These are phyloP conservation scores for Fraxinus greggii DNA, from an alignment of 305 asterid species.

Conservation along the genomic window DNA sequence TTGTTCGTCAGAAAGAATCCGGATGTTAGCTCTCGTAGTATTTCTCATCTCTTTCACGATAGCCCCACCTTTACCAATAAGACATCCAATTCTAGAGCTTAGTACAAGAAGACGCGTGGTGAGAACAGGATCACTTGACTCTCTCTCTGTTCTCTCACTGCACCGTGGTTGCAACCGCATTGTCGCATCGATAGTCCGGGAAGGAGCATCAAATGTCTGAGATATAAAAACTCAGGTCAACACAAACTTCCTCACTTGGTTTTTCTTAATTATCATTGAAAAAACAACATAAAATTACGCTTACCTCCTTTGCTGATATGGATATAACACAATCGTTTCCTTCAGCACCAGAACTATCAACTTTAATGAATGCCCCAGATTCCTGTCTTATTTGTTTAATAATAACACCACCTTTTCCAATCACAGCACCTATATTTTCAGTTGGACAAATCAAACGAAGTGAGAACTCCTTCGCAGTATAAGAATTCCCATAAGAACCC, in stretches of 20 bases:
- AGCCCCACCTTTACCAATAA: conserved; percentile 90
- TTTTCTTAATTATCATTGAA: neutral
- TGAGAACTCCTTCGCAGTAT: conserved; percentile 54
- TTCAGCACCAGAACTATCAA: conserved; percentile 70
- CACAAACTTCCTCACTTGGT: neutral
- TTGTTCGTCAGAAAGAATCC: conserved; percentile 67
- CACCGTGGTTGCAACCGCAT: conserved; percentile 82
- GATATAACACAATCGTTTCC: conserved; percentile 75
- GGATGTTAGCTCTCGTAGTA: conserved; percentile 71
- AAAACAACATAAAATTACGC: conserved; percentile 1
- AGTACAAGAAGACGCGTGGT: conserved; percentile 76
- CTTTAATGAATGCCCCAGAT: conserved; percentile 73
- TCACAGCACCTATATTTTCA: conserved; percentile 79
- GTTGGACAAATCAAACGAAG: conserved; percentile 70
- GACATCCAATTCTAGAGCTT: conserved; percentile 75
- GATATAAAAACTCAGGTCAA: conserved; percentile 26
- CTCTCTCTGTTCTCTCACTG: conserved; percentile 66
- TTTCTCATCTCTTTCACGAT: conserved; percentile 77
- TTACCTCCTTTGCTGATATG: conserved; percentile 78
- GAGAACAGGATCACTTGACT: conserved; percentile 52
- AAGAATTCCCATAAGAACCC: conserved; percentile 61
- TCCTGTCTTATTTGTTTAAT: conserved; percentile 84
- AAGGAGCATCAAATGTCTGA: conserved; percentile 69
- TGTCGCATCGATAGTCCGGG: conserved; percentile 73
- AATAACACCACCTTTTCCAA: conserved; percentile 78